Conservation (phyloP, 257 asterid genomes). For the Salvia hispanica region DNA sequence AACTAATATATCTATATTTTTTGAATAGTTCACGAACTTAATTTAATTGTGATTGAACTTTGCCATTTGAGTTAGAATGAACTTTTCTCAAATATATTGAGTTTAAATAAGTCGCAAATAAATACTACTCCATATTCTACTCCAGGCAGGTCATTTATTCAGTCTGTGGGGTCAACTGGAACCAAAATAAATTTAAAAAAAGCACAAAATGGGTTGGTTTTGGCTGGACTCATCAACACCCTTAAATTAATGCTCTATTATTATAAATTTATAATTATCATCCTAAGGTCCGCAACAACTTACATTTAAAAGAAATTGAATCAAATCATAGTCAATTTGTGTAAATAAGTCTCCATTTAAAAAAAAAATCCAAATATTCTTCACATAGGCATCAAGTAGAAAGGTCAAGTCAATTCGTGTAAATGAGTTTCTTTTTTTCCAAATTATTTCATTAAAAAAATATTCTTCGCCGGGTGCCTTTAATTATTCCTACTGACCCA, state of each 20-base stretch:
- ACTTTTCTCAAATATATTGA: background rate
- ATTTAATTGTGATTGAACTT: background rate
- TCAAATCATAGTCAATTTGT: too few relatives aligned
- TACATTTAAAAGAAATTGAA: background rate
- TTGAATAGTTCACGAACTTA: too few relatives aligned
- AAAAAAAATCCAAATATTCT: too few relatives aligned
- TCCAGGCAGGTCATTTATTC: too few relatives aligned
- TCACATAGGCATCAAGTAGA: too few relatives aligned
- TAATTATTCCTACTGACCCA: background rate
- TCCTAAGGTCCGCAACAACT: background rate
- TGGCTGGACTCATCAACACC: conserved; percentile 7
- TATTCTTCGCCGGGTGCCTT: conserved; percentile 11
- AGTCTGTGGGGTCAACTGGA: background rate
- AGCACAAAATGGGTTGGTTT: background rate
- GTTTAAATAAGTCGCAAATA: background rate
- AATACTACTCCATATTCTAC: too few relatives aligned
- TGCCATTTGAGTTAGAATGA: background rate
- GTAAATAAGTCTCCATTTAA: too few relatives aligned
- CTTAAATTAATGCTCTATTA: background rate
- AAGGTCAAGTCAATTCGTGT: too few relatives aligned
- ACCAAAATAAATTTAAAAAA: background rate
- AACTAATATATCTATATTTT: too few relatives aligned
- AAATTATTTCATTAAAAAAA: background rate
- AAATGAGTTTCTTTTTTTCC: background rate
- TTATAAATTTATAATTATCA: background rate